Conservation (phyloP, 2,329 filamentous ascomycete species). For the Xylaria sp. region DNA sequence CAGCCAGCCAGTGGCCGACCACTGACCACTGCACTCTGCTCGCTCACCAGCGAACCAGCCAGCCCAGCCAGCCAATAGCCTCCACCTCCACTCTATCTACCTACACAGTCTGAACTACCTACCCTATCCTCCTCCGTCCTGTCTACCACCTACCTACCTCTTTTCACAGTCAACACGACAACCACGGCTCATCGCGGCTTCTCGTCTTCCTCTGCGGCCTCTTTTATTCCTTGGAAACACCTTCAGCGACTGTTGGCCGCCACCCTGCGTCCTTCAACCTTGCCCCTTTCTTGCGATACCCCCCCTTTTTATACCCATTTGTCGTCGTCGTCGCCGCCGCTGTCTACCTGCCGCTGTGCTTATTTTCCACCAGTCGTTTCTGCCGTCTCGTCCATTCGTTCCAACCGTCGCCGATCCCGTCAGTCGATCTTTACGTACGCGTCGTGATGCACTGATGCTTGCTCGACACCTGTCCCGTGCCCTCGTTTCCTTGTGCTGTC, state of each 20-base stretch:
- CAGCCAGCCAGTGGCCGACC: conserved; percentile 1
- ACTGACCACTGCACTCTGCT: conserved; percentile 21
- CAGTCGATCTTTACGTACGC: conserved; percentile 29
- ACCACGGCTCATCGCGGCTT: conserved; percentile 36
- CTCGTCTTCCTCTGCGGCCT: conserved; percentile 19
- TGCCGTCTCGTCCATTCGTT: conserved; percentile 31
- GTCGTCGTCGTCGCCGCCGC: conserved; percentile 29
- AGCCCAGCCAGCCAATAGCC: conserved; percentile 29
- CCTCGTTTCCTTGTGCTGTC: conserved; percentile 28
- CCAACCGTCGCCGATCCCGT: conserved; percentile 24
- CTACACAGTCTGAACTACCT: conserved; percentile 23
- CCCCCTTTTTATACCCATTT: conserved; percentile 45
- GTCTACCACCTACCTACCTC: conserved; percentile 29
- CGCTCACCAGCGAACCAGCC: conserved; percentile 19
- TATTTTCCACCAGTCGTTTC: conserved; percentile 44
- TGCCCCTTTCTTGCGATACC: conserved; percentile 43
- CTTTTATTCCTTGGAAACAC: conserved; percentile 26
- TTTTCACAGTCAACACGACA: conserved; percentile 31
- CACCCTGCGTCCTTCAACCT: conserved; percentile 23
- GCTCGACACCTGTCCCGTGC: conserved; percentile 24
- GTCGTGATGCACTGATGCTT: conserved; percentile 38
- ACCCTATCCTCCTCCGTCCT: conserved; percentile 27
- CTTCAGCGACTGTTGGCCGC: conserved; percentile 19
- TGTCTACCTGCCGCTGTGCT: conserved; percentile 43
- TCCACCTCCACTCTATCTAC: conserved; percentile 30